Percentiles rank a stretch among this genome's conserved stretches.
Conservation (phyloP, 768 basidiomycete genomes). For the Lentinula aciculospora region DNA sequence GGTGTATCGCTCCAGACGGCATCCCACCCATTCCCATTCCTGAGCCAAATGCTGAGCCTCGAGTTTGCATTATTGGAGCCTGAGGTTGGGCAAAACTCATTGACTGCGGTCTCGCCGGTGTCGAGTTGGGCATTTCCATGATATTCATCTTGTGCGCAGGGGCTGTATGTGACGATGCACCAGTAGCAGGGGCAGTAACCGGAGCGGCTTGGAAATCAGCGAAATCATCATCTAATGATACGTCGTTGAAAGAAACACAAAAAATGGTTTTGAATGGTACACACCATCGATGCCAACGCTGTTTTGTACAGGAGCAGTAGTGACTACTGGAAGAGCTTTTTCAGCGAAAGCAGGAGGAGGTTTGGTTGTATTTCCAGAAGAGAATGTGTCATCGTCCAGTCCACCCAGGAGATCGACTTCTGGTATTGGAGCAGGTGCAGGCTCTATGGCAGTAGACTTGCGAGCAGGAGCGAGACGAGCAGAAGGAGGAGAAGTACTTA, state of each 20-base stretch:
- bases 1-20: constrained; percentile 24
- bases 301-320: constrained; percentile 15
- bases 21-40: constrained; percentile 20
- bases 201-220: constrained; percentile 82
- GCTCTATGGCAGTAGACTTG: constrained; percentile 31
- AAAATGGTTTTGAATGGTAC: constrained; percentile 2
- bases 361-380: constrained; percentile 22
- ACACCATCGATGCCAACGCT: constrained; percentile 36
- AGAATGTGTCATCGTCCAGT: constrained; percentile 63
- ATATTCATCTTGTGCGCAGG: constrained; percentile 39
- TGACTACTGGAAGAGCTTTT: constrained; percentile 52
- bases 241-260: background rate
- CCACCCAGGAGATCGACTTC: constrained; percentile 72
- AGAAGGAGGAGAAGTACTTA: constrained; percentile 28
- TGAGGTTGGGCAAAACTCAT: constrained; percentile 8
- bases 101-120: constrained; percentile 24
- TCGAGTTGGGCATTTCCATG: constrained; percentile 42
- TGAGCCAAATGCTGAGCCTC: constrained; percentile 8
- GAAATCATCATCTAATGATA: constrained; percentile 70
- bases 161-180: constrained; percentile 20
- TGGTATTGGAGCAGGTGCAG: constrained; percentile 32
- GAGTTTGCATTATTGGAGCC: background rate
- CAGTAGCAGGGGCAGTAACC: constrained; percentile 11
- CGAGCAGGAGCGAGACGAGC: constrained; percentile 25
- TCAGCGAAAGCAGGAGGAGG: constrained; percentile 27